A percentile compares a stretch with the other conserved stretches of the same genome.
Evolutionary conservation across 352 stramenopile species (phyloP).

Genomic region (Pythium scleroteichum): DNA sequence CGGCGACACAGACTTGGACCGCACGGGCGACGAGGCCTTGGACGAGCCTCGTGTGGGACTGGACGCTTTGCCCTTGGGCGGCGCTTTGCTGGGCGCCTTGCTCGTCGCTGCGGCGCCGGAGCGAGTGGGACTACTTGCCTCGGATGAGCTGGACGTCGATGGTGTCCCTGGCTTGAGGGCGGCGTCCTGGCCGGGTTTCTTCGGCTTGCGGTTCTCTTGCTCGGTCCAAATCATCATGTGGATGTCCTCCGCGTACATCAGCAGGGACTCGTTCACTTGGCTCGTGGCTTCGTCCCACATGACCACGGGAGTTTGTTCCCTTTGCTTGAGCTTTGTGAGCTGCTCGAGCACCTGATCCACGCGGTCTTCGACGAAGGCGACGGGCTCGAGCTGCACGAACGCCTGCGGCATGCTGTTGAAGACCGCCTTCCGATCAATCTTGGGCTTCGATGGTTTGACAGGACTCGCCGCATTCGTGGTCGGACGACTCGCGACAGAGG

Average conservation of each 20-base stretch:
- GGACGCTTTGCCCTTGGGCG: constrained; percentile 21
- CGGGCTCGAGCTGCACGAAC: constrained; percentile 36
- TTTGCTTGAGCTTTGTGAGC: constrained; percentile 40
- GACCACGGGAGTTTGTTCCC: constrained; percentile 35
- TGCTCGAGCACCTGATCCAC: constrained; percentile 43
- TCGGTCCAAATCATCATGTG: constrained; percentile 52
- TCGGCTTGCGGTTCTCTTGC: constrained; percentile 61
- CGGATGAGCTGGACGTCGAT: not conserved
- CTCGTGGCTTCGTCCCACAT: constrained; percentile 55
- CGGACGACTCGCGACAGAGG: constrained; percentile 1
- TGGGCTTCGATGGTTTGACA: constrained; percentile 16
- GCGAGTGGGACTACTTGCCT: constrained; percentile 12
- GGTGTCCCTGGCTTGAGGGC: constrained; percentile 1
- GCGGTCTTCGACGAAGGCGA: constrained; percentile 45
- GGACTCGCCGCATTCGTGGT: constrained; percentile 17
- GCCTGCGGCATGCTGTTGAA: constrained; percentile 44
- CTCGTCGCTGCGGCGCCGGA: not conserved
- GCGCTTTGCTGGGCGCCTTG: constrained; percentile 19
- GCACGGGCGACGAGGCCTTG: not conserved
- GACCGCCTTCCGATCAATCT: constrained; percentile 25
- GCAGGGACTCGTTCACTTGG: constrained; percentile 52
- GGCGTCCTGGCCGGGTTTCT: constrained; percentile 34
- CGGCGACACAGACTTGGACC: not conserved
- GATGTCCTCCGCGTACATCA: constrained; percentile 68
- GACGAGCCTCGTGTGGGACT: constrained; percentile 15